Evolutionary conservation across 345 rosid species (phyloP), one percentile per base, ranked within the genome.

Genomic region (Mangifera indica): DNA sequence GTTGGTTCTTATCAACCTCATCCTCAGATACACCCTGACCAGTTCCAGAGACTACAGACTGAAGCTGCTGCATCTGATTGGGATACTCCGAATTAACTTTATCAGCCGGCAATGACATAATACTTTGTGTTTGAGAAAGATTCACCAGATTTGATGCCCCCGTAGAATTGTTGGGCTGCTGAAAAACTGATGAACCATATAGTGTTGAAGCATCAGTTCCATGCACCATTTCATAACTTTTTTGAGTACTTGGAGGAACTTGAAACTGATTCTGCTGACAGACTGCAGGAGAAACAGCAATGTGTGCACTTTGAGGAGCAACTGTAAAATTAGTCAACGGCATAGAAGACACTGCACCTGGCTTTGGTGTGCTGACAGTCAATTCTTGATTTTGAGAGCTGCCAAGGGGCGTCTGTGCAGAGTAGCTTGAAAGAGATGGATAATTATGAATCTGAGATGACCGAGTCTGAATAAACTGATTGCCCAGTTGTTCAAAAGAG

Each of bases 1-100:
- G 82, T 82, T 92, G 93, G 75, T 91, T 88, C 78, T 90, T 92
- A 77, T 90, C 97, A n/a, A 68, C 86, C 79, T 92, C 98, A 26
- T 65, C 80, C 74, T 86, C 90, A 70, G 89, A 69, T 57, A 78
- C 62, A 32, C 74, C 83, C 77, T 81, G 88, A 75, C 76, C 81
- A 80, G 86, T 63, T 61, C 82, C 91, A 78, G 86, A 55, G 34
- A 78, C 69, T 55, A 82, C 76, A 73, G 88, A 71, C 74, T 90
- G 91, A 37, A 75, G 66, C 71, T 87, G 93, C 74, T 81, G 84
- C 26, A 61, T 81, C 72, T 89, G 91, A 84, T 59, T 79, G 66
- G 87, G 77, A 44, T 64, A 78, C 77, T 86, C 94, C 56, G 69
- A 52, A 73, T 79, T 83, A 67, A 70, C 76, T 72, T 76, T 76